A percentile compares a stretch with the other conserved stretches of the same genome.
Conservation (phyloP, 352 stramenopile genomes). For the Phytophthora rubi region DNA sequence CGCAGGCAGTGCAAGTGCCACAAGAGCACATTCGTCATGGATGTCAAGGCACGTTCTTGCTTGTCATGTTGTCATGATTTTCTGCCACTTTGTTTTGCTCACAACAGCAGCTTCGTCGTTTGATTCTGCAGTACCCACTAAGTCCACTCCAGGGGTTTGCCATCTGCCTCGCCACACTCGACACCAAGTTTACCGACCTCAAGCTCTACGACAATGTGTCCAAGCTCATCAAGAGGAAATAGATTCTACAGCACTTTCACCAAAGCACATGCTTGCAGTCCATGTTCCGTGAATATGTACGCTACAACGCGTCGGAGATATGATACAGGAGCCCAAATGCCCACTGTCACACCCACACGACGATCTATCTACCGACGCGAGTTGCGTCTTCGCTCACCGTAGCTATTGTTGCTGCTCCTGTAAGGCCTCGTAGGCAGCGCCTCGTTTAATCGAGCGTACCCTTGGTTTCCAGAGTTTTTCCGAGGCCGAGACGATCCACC, state of each 20-base stretch:
- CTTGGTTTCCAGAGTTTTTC: slow-evolving; percentile 30
- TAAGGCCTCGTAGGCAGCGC: slow-evolving; percentile 42
- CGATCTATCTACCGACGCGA: slow-evolving; percentile 30
- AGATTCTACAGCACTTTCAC: slow-evolving; percentile 29
- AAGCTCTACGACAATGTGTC: slow-evolving; percentile 56
- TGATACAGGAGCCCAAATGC: neutral
- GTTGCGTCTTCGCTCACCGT: slow-evolving; percentile 35
- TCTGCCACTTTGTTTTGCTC: neutral
- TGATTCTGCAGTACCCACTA: slow-evolving; percentile 65
- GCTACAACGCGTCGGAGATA: slow-evolving; percentile 15
- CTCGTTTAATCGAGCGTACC: slow-evolving; percentile 42
- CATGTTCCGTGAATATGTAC: slow-evolving; percentile 8
- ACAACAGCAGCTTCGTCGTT: neutral
- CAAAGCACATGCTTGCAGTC: slow-evolving; percentile 3
- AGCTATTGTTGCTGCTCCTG: slow-evolving; percentile 30
- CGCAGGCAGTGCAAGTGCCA: slow-evolving; percentile 64
- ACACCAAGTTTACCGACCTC: slow-evolving; percentile 74
- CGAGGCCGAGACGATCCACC: slow-evolving; percentile 28
- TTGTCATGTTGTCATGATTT: neutral
- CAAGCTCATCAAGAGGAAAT: slow-evolving; percentile 51
- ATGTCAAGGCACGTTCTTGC: slow-evolving; percentile 71
- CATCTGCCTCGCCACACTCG: slow-evolving; percentile 88
- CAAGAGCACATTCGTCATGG: slow-evolving; percentile 94
- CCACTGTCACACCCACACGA: slow-evolving; percentile 3
- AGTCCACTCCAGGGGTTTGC: slow-evolving; percentile 89